phyloP scores from a whole-genome alignment of 495 filamentous ascomycete species.

The Penicillium ochrochloron region DNA sequence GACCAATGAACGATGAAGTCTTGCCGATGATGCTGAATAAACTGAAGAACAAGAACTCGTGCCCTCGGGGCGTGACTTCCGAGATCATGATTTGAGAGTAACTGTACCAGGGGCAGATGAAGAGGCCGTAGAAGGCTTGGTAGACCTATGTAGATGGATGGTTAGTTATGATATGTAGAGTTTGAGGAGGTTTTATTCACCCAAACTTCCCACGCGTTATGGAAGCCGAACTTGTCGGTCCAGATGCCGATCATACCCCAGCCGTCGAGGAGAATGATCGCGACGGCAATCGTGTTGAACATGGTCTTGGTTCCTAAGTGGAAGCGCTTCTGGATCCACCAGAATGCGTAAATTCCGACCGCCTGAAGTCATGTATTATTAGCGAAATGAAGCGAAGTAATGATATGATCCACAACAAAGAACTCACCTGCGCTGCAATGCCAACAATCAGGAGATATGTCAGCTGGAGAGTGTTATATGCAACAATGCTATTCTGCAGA shows the following conservation, averaged over 20 bases:
- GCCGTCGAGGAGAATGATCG: slow-evolving; percentile 61
- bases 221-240: slow-evolving; percentile 65
- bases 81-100: slow-evolving; percentile 72
- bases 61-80: slow-evolving; percentile 65
- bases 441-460: slow-evolving; percentile 68
- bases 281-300: slow-evolving; percentile 62
- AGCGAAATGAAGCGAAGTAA: background rate
- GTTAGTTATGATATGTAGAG: background rate
- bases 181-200: slow-evolving; percentile 21
- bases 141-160: slow-evolving; percentile 46
- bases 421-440: slow-evolving; percentile 58
- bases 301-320: slow-evolving; percentile 62
- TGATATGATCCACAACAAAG: background rate
- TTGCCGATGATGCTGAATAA: slow-evolving; percentile 70
- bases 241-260: slow-evolving; percentile 74
- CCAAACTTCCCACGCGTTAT: slow-evolving; percentile 67
- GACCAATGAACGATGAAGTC: slow-evolving; percentile 66
- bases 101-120: slow-evolving; percentile 71
- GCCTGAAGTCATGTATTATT: slow-evolving; percentile 34
- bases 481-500: slow-evolving; percentile 63
- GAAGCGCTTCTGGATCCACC: slow-evolving; percentile 59
- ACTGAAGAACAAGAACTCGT: slow-evolving; percentile 70
- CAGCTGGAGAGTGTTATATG: slow-evolving; percentile 62
- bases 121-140: slow-evolving; percentile 66
- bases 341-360: slow-evolving; percentile 64